Conservation (phyloP, 1,284 basidiomycete genomes). For the Paramarasmius palmivorus region DNA sequence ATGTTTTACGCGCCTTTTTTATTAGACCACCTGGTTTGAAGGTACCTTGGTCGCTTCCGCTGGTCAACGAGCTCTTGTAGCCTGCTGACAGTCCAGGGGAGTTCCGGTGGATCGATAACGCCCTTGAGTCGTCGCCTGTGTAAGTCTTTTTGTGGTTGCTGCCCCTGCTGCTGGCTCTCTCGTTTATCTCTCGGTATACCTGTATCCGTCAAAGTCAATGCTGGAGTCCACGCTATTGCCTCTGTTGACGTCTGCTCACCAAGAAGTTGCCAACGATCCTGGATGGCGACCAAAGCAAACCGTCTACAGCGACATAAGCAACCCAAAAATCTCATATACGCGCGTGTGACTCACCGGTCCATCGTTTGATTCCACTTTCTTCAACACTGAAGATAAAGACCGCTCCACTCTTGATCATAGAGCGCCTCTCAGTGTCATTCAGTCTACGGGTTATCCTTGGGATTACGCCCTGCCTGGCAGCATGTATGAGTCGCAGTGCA, state of each 20-base stretch:
- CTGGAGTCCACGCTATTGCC: background rate
- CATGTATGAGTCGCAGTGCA: slow-evolving; percentile 77
- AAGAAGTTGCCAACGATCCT: slow-evolving; percentile 82
- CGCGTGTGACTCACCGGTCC: slow-evolving; percentile 56
- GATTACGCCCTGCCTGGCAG: slow-evolving; percentile 69
- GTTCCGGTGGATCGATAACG: slow-evolving; percentile 30
- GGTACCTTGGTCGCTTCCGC: slow-evolving; percentile 52
- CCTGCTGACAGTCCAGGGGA: slow-evolving; percentile 24
- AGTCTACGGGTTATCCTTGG: slow-evolving; percentile 77
- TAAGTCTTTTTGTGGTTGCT: slow-evolving; percentile 43
- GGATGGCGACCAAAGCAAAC: slow-evolving; percentile 79
- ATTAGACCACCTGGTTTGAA: slow-evolving; percentile 71
- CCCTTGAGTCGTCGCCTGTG: slow-evolving; percentile 39
- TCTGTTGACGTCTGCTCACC: slow-evolving; percentile 38
- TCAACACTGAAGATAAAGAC: slow-evolving; percentile 83
- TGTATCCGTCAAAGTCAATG: slow-evolving; percentile 24
- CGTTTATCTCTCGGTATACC: slow-evolving; percentile 76
- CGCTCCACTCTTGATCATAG: slow-evolving; percentile 77
- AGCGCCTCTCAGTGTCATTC: slow-evolving; percentile 72
- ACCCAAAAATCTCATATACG: background rate
- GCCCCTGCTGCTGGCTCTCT: slow-evolving; percentile 54
- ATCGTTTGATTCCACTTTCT: slow-evolving; percentile 82
- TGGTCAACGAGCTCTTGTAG: slow-evolving; percentile 13
- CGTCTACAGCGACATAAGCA: slow-evolving; percentile 42
- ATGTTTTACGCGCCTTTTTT: slow-evolving; percentile 54